These are phyloP conservation scores for Xerocomellus amylosporus DNA, from an alignment of 768 basidiomycete genomes.

Conservation along the genomic window DNA sequence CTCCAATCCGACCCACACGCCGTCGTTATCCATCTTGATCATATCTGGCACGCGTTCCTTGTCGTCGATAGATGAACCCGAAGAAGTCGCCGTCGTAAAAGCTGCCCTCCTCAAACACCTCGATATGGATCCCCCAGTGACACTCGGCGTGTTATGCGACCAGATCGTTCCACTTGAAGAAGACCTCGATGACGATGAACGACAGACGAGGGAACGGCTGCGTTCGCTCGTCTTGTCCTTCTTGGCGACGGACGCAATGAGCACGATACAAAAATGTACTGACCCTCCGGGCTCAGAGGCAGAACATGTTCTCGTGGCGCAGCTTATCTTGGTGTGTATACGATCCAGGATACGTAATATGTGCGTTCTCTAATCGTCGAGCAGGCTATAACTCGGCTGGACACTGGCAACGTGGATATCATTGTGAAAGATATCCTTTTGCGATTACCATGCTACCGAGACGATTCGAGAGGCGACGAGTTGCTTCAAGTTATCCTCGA, in stretches of 20 bases:
- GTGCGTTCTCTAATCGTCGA: conserved; percentile 3
- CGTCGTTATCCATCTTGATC: conserved; percentile 18
- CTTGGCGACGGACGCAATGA: conserved; percentile 50
- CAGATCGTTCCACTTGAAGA: conserved; percentile 56
- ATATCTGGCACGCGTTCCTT: conserved; percentile 11
- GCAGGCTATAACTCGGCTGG: conserved; percentile 52
- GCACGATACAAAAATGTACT: conserved; percentile 44
- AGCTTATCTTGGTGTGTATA: conserved; percentile 47
- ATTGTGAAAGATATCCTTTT: conserved; percentile 56
- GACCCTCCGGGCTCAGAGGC: conserved; percentile 40
- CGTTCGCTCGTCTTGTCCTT: conserved; percentile 60
- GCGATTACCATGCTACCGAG: conserved; percentile 44
- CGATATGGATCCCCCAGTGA: conserved; percentile 57
- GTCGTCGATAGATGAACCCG: conserved; percentile 53
- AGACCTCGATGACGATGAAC: conserved; percentile 55
- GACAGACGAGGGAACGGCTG: conserved; percentile 52
- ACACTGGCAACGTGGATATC: conserved; percentile 39
- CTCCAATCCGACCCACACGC: not conserved
- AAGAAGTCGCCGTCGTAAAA: conserved; percentile 62
- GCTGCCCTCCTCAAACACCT: conserved; percentile 59
- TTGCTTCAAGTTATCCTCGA: conserved; percentile 41
- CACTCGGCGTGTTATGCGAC: conserved; percentile 66
- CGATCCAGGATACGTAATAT: not conserved
- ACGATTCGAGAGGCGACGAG: conserved; percentile 34
- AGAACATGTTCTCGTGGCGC: conserved; percentile 47